Percentiles rank a stretch among this genome's conserved stretches.
These are phyloP conservation scores for Thecaphora thlaspeos DNA, from an alignment of 1,284 basidiomycete genomes.

Conservation along the genomic window DNA sequence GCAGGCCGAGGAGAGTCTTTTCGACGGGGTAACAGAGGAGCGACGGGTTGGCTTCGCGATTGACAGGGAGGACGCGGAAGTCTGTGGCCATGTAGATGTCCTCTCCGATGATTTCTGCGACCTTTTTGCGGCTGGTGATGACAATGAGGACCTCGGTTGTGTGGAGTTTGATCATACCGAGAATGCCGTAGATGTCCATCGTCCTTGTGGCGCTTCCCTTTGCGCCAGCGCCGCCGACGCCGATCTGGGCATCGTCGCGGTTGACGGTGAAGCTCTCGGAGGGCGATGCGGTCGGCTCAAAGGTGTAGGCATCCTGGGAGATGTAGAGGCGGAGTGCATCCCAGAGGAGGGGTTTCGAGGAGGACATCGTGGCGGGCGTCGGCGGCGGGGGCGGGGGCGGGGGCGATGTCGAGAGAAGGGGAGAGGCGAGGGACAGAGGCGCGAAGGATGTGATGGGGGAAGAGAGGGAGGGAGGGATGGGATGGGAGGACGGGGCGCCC, in stretches of 20 bases:
- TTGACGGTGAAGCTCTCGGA: background rate
- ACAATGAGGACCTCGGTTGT: conserved; percentile 79
- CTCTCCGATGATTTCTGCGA: conserved; percentile 76
- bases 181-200: conserved; percentile 42
- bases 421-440: no score
- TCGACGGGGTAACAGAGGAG: conserved; percentile 75
- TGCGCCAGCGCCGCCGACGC: background rate
- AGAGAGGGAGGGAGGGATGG: no score
- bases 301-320: background rate
- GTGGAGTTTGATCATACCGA: conserved; percentile 51
- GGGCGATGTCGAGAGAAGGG: no score
- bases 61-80: conserved; percentile 84
- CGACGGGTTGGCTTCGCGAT: conserved; percentile 67
- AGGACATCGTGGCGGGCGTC: no score
- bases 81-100: conserved; percentile 86
- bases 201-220: conserved; percentile 14
- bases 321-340: background rate
- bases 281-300: background rate
- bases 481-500: no score
- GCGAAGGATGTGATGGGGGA: no score
- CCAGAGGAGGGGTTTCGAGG: background rate
- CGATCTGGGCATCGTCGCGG: background rate
- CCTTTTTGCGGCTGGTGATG: conserved; percentile 78
- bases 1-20: conserved; percentile 78
- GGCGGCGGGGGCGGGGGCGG: no score